Conservation (phyloP, 2,329 filamentous ascomycete genomes). For the Monilinia polystroma region DNA sequence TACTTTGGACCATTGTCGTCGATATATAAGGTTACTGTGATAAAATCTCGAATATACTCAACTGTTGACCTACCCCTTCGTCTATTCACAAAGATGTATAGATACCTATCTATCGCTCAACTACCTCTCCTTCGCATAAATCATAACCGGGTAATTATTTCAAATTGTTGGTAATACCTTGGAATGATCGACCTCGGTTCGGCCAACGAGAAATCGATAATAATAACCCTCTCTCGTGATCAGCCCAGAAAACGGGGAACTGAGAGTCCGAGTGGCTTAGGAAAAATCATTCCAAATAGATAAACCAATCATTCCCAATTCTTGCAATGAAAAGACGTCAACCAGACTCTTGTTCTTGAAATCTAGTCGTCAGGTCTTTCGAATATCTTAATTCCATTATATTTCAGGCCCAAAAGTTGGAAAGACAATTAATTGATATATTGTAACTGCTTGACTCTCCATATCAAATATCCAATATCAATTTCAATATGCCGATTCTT, state of each 20-base stretch:
- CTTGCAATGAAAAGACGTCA: constrained; percentile 9
- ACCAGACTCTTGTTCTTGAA: constrained; percentile 1
- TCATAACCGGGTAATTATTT: neutral
- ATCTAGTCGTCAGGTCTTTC: neutral
- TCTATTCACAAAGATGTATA: neutral
- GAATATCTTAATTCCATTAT: constrained; percentile 8
- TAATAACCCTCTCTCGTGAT: constrained; percentile 18
- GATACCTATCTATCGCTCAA: neutral
- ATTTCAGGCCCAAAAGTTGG: constrained; percentile 2
- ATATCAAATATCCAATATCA: neutral
- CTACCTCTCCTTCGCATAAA: neutral
- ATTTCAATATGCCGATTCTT: constrained; percentile 15
- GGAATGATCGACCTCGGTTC: constrained; percentile 19
- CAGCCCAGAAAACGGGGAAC: constrained; percentile 18
- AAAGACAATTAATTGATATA: constrained; percentile 20
- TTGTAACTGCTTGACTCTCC: constrained; percentile 3
- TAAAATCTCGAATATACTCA: constrained; percentile 1
- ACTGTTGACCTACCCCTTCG: neutral
- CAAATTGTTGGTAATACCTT: neutral
- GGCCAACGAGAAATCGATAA: constrained; percentile 6
- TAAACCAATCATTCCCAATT: constrained; percentile 8
- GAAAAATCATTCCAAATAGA: constrained; percentile 13
- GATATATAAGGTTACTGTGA: neutral
- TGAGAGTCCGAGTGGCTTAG: constrained; percentile 22
- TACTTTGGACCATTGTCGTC: neutral